Conservation (phyloP, 352 stramenopile species). For the Pythium aphanidermatum region DNA sequence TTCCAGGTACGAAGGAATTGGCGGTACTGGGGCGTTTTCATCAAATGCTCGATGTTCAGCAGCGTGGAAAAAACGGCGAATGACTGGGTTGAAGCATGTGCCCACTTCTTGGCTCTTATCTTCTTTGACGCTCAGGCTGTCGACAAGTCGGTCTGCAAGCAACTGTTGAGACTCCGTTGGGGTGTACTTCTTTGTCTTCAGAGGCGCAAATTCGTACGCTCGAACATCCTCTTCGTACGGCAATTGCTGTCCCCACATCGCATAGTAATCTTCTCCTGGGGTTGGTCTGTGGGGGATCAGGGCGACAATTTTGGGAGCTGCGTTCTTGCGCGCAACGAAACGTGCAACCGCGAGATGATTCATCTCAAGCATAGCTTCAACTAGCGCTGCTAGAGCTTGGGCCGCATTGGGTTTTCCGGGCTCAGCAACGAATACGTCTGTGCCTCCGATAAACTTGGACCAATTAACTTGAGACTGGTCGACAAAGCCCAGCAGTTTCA, state of each 20-base stretch:
- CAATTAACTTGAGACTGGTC: conserved; percentile 38
- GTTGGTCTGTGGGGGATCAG: conserved; percentile 51
- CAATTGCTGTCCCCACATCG: conserved; percentile 67
- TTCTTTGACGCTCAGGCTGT: conserved; percentile 60
- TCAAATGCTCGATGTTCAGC: conserved; percentile 53
- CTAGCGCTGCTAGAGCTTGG: conserved; percentile 49
- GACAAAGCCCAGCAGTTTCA: conserved; percentile 75
- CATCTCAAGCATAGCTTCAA: conserved; percentile 57
- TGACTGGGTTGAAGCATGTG: conserved; percentile 62
- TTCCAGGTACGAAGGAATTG: conserved; percentile 53
- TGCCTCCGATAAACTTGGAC: conserved; percentile 52
- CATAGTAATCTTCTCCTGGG: conserved; percentile 47
- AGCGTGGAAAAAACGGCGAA: conserved; percentile 67
- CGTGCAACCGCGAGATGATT: conserved; percentile 64
- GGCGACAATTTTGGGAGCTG: conserved; percentile 66
- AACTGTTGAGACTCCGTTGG: conserved; percentile 53
- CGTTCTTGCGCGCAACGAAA: conserved; percentile 76
- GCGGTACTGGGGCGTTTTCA: conserved; percentile 33
- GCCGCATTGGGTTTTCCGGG: conserved; percentile 58
- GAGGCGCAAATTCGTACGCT: conserved; percentile 68
- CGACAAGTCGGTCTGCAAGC: conserved; percentile 60
- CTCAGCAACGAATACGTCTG: conserved; percentile 74
- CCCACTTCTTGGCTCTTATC: conserved; percentile 57
- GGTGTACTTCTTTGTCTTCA: conserved; percentile 43
- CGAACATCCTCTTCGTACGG: conserved; percentile 78